Evolutionary conservation across 1,284 basidiomycete genomes (phyloP).

Genomic region (Heterobasidion irregulare): DNA sequence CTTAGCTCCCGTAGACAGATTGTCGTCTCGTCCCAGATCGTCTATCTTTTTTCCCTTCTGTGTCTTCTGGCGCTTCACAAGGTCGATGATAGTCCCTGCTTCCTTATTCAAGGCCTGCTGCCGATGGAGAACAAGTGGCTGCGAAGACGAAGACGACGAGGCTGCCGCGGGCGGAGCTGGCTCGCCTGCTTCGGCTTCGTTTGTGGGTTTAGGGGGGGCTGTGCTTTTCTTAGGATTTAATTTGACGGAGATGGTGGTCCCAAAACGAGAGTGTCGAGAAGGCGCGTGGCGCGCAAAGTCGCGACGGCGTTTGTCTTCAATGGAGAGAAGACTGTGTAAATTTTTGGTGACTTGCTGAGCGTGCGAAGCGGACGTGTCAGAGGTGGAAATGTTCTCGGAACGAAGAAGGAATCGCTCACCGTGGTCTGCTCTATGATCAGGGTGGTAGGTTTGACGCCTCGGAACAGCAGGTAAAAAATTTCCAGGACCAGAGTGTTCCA

Average conservation of each 20-base stretch:
- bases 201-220: constrained; percentile 11
- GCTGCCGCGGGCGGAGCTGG: constrained; percentile 11
- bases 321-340: constrained; percentile 62
- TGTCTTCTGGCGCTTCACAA: constrained; percentile 56
- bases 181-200: constrained; percentile 20
- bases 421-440: constrained; percentile 62
- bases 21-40: constrained; percentile 64
- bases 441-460: constrained; percentile 60
- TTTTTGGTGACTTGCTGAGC: constrained; percentile 53
- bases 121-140: constrained; percentile 66
- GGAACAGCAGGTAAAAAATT: constrained; percentile 82
- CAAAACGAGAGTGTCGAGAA: constrained; percentile 90
- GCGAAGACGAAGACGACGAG: constrained; percentile 24
- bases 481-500: constrained; percentile 89
- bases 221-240: constrained; percentile 47
- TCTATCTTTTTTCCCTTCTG: constrained; percentile 64
- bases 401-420: constrained; percentile 29
- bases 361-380: background rate
- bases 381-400: constrained; percentile 1
- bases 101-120: constrained; percentile 77
- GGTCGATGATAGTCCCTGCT: constrained; percentile 71
- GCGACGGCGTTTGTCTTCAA: constrained; percentile 58
- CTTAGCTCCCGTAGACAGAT: constrained; percentile 67
- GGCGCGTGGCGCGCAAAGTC: constrained; percentile 50
- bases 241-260: constrained; percentile 81